phyloP scores from a whole-genome alignment of 2,329 filamentous ascomycete genomes.

The Penicillium sp. region DNA sequence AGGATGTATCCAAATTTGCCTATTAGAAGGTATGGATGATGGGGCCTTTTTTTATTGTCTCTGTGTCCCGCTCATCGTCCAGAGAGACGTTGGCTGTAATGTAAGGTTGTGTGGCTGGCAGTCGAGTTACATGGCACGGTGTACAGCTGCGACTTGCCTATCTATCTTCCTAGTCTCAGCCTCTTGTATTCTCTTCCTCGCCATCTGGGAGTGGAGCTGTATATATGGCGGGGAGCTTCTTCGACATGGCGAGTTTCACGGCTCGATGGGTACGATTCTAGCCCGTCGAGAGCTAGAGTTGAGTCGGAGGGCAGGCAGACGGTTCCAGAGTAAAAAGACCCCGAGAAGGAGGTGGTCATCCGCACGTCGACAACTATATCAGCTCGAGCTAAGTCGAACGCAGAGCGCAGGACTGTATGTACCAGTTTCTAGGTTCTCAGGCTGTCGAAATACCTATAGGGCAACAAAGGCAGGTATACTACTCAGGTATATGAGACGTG shows the following conservation, averaged over 20 bases:
- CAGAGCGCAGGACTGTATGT: background rate
- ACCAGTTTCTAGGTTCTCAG: background rate
- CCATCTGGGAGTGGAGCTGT: background rate
- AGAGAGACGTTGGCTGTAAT: background rate
- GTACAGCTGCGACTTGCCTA: background rate
- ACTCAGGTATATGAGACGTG: background rate
- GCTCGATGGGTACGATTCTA: background rate
- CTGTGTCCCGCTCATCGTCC: background rate
- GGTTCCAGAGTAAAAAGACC: background rate
- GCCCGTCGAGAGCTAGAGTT: too few species aligned
- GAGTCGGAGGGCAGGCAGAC: background rate
- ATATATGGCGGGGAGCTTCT: background rate
- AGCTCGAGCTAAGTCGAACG: background rate
- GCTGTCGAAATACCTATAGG: background rate
- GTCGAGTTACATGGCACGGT: background rate
- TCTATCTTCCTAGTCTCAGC: background rate
- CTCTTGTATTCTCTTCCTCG: background rate
- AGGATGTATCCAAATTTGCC: background rate
- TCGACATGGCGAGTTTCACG: background rate
- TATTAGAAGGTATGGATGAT: background rate
- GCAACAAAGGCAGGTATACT: background rate
- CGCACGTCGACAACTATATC: background rate
- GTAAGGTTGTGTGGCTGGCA: background rate
- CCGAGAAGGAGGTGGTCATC: background rate
- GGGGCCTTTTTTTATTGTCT: background rate